Conservation (phyloP, 108 stramenopile species). For the Skeletonema potamos region DNA sequence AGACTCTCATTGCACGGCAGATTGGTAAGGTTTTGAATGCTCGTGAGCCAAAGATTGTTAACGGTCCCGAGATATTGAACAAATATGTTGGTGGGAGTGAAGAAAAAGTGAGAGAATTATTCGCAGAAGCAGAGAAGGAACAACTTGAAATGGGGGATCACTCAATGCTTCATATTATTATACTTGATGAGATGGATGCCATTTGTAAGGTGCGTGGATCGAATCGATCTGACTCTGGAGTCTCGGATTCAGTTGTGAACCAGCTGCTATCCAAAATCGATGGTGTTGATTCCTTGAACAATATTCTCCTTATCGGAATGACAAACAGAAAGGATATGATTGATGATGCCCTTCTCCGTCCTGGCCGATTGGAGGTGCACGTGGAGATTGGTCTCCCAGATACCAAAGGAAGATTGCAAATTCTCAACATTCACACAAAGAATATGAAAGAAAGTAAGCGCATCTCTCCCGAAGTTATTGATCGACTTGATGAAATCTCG, state of each 20-base stretch:
- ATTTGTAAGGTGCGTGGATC: slow-evolving; percentile 96
- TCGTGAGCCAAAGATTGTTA: slow-evolving; percentile 98
- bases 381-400: slow-evolving; percentile 99
- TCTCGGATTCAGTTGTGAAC: slow-evolving; percentile 98
- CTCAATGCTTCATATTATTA: slow-evolving; percentile 97
- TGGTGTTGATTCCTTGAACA: slow-evolving; percentile 98
- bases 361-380: slow-evolving; percentile 98
- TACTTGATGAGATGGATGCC: slow-evolving; percentile 99
- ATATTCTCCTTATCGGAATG: slow-evolving; percentile 99
- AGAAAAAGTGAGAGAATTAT: slow-evolving; percentile 96
- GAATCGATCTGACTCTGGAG: slow-evolving; percentile 92
- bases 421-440: slow-evolving; percentile 94
- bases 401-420: slow-evolving; percentile 91
- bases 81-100: slow-evolving; percentile 97
- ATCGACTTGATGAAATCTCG: slow-evolving; percentile 77
- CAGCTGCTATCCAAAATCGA: slow-evolving; percentile 99
- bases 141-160: slow-evolving; percentile 93
- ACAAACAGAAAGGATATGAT: slow-evolving; percentile 99
- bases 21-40: slow-evolving; percentile 98
- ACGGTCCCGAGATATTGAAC: slow-evolving; percentile 97
- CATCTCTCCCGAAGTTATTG: slow-evolving; percentile 80
- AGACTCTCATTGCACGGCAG: slow-evolving; percentile 97
- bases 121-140: slow-evolving; percentile 93
- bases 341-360: slow-evolving; percentile 97
- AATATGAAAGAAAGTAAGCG: slow-evolving; percentile 89